Conservation (phyloP, 2,329 filamentous ascomycete genomes). For the Pyrenochaeta sp. region DNA sequence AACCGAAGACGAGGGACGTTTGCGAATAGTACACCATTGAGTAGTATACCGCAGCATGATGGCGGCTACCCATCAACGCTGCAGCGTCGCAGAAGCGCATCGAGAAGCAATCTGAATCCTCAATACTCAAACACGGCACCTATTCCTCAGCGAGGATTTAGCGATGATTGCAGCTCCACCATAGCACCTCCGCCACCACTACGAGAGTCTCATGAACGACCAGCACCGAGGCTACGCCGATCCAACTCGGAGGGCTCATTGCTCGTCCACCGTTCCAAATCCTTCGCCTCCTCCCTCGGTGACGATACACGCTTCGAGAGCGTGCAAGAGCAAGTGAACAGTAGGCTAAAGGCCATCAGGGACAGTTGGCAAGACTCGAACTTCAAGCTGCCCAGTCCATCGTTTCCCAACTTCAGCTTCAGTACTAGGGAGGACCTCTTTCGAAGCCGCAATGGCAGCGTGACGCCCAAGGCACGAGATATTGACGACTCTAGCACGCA, state of each 20-base stretch:
- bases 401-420: slow-evolving; percentile 63
- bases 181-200: slow-evolving; percentile 14
- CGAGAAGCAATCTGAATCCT: slow-evolving; percentile 11
- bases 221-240: slow-evolving; percentile 58
- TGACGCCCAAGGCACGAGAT: slow-evolving; percentile 21
- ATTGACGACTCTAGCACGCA: slow-evolving; percentile 18
- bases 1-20: slow-evolving; percentile 28
- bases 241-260: slow-evolving; percentile 81
- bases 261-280: slow-evolving; percentile 75
- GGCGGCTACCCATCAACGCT: slow-evolving; percentile 22
- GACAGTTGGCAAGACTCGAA: slow-evolving; percentile 87
- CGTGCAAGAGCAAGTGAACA: slow-evolving; percentile 85
- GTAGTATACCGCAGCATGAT: slow-evolving; percentile 33
- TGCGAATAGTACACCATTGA: slow-evolving; percentile 7
- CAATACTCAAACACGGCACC: slow-evolving; percentile 27
- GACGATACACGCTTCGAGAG: slow-evolving; percentile 83
- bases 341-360: slow-evolving; percentile 86
- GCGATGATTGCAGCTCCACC: slow-evolving; percentile 27
- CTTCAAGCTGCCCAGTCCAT: slow-evolving; percentile 66
- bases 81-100: slow-evolving; percentile 11
- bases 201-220: slow-evolving; percentile 22
- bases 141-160: slow-evolving; percentile 25
- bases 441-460: slow-evolving; percentile 24
- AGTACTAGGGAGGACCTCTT: slow-evolving; percentile 43
- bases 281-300: slow-evolving; percentile 81